Evolutionary conservation across 148 eudicot genomes (phyloP).

Genomic region (Cornus florida): DNA sequence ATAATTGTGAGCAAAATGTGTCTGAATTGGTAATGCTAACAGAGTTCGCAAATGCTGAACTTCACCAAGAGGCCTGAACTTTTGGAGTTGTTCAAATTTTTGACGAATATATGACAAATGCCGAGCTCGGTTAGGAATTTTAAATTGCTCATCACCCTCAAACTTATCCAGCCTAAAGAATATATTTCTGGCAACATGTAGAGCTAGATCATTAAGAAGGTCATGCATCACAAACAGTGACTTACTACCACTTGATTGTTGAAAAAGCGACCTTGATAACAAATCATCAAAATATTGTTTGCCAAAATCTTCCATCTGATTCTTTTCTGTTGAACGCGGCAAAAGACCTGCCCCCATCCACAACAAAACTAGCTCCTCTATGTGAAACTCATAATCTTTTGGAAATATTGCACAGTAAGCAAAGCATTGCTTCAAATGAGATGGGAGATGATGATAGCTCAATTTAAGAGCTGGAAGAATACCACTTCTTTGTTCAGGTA

Average conservation of each 20-base stretch:
- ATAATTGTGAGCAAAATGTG: too few species aligned
- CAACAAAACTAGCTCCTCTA: constrained; percentile 9
- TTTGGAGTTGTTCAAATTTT: neutral
- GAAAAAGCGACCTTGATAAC: neutral
- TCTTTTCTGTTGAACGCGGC: neutral
- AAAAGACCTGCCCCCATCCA: constrained; percentile 28
- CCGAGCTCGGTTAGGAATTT: neutral
- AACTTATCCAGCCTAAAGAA: neutral
- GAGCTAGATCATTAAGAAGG: neutral
- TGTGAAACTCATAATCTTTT: constrained; percentile 24
- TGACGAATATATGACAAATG: neutral
- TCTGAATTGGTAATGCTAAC: too few species aligned
- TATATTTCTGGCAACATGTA: neutral
- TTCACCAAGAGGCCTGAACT: neutral
- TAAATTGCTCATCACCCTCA: neutral
- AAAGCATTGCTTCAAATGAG: constrained; percentile 23
- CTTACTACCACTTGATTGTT: neutral
- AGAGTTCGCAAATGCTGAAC: neutral
- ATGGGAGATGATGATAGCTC: constrained; percentile 29
- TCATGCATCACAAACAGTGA: neutral
- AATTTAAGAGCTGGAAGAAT: constrained; percentile 18
- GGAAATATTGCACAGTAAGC: constrained; percentile 27
- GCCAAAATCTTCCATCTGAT: neutral
- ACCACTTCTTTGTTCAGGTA: neutral
- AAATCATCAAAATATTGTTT: neutral